These are phyloP conservation scores for Coemansia sp. DNA, from an alignment of 192 early-diverging fungal species.

Conservation along the genomic window DNA sequence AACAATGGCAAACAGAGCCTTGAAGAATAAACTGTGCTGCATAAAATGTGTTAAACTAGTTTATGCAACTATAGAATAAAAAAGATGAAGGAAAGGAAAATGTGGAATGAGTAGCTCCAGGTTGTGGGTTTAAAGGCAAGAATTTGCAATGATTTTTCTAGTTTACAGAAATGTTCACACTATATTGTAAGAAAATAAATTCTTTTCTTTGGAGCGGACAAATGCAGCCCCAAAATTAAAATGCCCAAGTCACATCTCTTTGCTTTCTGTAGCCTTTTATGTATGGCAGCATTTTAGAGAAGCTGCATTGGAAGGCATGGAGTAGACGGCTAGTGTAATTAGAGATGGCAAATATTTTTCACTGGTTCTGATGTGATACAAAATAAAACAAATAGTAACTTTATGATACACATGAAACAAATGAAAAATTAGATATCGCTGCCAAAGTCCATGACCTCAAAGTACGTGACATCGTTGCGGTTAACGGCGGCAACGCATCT, in stretches of 20 bases:
- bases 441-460: constrained; percentile 60
- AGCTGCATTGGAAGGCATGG: no score
- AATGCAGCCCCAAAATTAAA: no score
- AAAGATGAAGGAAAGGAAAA: not conserved
- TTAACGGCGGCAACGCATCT: constrained; percentile 79
- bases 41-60: not conserved
- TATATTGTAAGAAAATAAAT: no score
- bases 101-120: not conserved
- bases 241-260: no score
- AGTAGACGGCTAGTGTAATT: no score
- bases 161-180: not conserved
- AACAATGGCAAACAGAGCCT: not conserved
- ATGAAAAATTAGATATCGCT: constrained; percentile 4
- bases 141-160: not conserved
- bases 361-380: no score
- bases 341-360: no score
- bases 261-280: no score
- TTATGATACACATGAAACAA: not conserved
- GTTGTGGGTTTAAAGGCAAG: not conserved
- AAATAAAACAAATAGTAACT: not conserved
- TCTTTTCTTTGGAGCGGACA: no score
- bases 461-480: constrained; percentile 53
- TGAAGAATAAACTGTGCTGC: not conserved
- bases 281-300: no score
- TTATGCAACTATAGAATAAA: not conserved